A percentile compares a stretch with the other conserved stretches of the same genome.
Conservation (phyloP, 2,329 filamentous ascomycete genomes). For the Diaporthe citrichinensis region DNA sequence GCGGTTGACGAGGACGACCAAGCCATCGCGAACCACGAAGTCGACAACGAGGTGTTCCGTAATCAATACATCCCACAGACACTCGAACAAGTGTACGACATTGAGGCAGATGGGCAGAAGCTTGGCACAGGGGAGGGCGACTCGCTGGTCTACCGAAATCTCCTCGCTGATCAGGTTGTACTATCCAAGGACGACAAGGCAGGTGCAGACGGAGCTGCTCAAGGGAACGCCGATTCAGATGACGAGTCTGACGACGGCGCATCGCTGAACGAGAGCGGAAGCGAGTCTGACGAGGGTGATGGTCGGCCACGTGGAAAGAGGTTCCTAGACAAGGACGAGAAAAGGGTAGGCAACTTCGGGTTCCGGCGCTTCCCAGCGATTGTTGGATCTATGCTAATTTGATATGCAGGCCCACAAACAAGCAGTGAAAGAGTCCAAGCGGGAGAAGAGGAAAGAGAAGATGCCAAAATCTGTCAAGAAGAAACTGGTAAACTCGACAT, state of each 20-base stretch:
- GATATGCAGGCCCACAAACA: slow-evolving; percentile 77
- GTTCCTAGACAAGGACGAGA: slow-evolving; percentile 92
- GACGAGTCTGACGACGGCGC: slow-evolving; percentile 65
- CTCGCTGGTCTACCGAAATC: slow-evolving; percentile 86
- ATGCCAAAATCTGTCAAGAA: slow-evolving; percentile 98
- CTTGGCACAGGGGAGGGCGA: slow-evolving; percentile 80
- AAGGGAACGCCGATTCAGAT: slow-evolving; percentile 55
- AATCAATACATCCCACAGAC: slow-evolving; percentile 98
- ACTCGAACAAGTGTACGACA: slow-evolving; percentile 94
- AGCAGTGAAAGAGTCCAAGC: slow-evolving; percentile 94
- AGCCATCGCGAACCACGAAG: slow-evolving; percentile 71
- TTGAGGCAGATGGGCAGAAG: slow-evolving; percentile 89
- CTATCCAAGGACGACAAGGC: slow-evolving; percentile 54
- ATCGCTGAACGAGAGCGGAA: slow-evolving; percentile 60
- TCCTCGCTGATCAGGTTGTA: slow-evolving; percentile 80
- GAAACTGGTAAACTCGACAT: slow-evolving; percentile 77
- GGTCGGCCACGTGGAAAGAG: slow-evolving; percentile 83
- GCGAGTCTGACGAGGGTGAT: slow-evolving; percentile 73
- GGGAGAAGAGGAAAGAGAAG: slow-evolving; percentile 93
- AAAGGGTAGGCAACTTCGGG: slow-evolving; percentile 68
- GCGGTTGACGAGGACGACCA: slow-evolving; percentile 52
- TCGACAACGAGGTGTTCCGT: slow-evolving; percentile 93
- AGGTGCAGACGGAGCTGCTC: slow-evolving; percentile 52
- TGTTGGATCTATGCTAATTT: slow-evolving; percentile 41
- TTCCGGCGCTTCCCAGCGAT: neutral